Evolutionary conservation across 2,329 filamentous ascomycete genomes (phyloP), one percentile per base, ranked within the genome.

Genomic region (Pseudonectria foliicola): DNA sequence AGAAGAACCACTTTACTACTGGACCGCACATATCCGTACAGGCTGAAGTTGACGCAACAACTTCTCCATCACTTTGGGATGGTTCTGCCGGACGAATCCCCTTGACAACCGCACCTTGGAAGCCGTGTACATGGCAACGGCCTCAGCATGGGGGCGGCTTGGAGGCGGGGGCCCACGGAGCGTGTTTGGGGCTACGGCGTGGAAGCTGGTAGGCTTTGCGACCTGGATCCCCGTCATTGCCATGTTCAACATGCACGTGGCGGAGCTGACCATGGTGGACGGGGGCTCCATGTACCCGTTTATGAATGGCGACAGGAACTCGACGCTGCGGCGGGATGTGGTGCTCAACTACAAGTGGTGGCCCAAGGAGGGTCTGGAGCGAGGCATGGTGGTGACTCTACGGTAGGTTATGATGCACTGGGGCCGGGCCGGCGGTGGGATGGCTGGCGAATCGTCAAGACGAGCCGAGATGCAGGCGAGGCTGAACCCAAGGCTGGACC

Each of bases 221-320:
- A 72, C 75, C 15, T 82, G 79, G 73, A 57, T 82, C 15, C 80
- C 80, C 1, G 70, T 75, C 11, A 61, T 75, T 31, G 68, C 79
- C 38, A 75, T 73, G 56, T 70, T 82, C 62, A 75, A 80, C 49
- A 63, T 71, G 24, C 67, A 78, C 48, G 69, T 83, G 25, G 74
- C 70, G 14, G 73, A 79, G 45, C 42, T 80, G 29, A 71, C 70
- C 4, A 61, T 64, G 38, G 73, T 84, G 40, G 66, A 67, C 25
- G 80, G 80, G 3, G 58, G 67, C 13, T 87, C 82, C 13, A 92
- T 92, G 85, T 82, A 82, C 36, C 85, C 85, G 2, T 82, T 79
- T 42, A 64, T 90, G 35, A 89, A 89, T 51, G 67, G 77, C 39
- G 73, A 80, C 34, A 79, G 68, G 50, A 67, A 80, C 52, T 67